Evolutionary conservation across 2,329 filamentous ascomycete genomes (phyloP).

Genomic region (Madurella mycetomatis): DNA sequence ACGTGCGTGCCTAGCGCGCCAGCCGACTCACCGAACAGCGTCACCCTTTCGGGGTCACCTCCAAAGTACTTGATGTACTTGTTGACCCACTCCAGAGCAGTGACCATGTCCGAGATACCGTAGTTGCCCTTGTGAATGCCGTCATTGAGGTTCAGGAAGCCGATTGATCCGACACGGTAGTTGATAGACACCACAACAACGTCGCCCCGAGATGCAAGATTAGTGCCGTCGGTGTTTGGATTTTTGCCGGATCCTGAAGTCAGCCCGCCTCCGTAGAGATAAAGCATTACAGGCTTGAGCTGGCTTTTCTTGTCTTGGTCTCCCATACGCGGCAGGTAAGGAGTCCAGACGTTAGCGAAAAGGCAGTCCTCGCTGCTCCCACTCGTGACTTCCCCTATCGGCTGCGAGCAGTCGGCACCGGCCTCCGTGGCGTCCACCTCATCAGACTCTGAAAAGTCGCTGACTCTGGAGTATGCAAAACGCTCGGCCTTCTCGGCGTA

Average conservation of each 20-base stretch:
- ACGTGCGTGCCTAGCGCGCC: constrained; percentile 26
- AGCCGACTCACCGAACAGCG: constrained; percentile 34
- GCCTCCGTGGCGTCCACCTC: constrained; percentile 27
- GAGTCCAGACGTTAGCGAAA: constrained; percentile 38
- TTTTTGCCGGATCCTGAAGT: constrained; percentile 39
- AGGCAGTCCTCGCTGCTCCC: constrained; percentile 34
- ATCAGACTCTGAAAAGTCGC: constrained; percentile 19
- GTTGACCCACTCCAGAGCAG: constrained; percentile 38
- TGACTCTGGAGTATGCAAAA: constrained; percentile 28
- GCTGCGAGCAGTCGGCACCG: constrained; percentile 31
- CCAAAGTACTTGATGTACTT: constrained; percentile 34
- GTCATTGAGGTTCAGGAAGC: constrained; percentile 30
- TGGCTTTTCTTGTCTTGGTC: constrained; percentile 19
- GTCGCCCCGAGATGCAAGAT: constrained; percentile 42
- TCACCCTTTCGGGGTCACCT: constrained; percentile 32
- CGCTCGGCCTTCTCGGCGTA: constrained; percentile 27
- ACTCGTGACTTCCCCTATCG: constrained; percentile 28
- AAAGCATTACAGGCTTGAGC: constrained; percentile 44
- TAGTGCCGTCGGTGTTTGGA: constrained; percentile 42
- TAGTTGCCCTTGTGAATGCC: constrained; percentile 39
- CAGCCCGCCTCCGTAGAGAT: constrained; percentile 42
- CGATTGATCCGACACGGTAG: constrained; percentile 33
- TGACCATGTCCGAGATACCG: constrained; percentile 37
- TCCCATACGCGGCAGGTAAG: constrained; percentile 27
- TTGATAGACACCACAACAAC: constrained; percentile 41